A percentile compares a stretch with the other conserved stretches of the same genome.
These are phyloP conservation scores for Geranium brycei DNA, from an alignment of 345 rosid species.

Conservation along the genomic window DNA sequence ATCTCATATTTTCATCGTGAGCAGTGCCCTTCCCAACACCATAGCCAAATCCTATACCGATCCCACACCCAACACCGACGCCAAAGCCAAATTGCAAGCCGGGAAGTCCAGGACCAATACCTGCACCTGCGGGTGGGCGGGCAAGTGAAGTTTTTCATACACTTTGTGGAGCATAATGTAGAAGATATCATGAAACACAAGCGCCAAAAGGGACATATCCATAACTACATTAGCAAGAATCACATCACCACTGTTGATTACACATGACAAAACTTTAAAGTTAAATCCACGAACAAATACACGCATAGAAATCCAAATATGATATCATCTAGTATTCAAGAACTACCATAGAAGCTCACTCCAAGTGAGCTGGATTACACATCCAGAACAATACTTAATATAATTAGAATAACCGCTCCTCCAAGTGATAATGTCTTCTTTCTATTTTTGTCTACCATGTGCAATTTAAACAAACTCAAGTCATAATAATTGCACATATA, in stretches of 20 bases:
- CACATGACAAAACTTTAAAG: not conserved
- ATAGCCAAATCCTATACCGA: conserved; percentile 85
- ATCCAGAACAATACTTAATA: not conserved
- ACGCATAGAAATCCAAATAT: not conserved
- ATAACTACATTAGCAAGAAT: not conserved
- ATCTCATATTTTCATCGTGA: conserved; percentile 30
- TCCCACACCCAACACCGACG: conserved; percentile 76
- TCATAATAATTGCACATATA: not conserved
- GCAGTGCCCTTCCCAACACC: conserved; percentile 71
- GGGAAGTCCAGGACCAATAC: conserved; percentile 78
- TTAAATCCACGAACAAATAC: not conserved
- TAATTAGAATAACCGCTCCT: no score
- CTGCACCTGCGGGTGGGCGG: conserved; percentile 44
- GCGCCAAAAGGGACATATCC: not conserved
- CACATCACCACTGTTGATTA: not conserved
- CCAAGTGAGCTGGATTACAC: not conserved
- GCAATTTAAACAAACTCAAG: not conserved
- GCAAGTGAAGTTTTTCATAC: conserved; percentile 4
- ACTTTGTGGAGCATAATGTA: not conserved
- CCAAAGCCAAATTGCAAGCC: conserved; percentile 71
- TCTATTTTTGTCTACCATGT: not conserved
- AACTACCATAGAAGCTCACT: not conserved
- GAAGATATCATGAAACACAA: not conserved
- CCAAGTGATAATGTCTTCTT: not conserved
- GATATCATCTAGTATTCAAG: not conserved